A percentile compares a stretch with the other conserved stretches of the same genome.
These are phyloP conservation scores for Amyloporia xantha DNA, from an alignment of 768 basidiomycete species.

Conservation along the genomic window DNA sequence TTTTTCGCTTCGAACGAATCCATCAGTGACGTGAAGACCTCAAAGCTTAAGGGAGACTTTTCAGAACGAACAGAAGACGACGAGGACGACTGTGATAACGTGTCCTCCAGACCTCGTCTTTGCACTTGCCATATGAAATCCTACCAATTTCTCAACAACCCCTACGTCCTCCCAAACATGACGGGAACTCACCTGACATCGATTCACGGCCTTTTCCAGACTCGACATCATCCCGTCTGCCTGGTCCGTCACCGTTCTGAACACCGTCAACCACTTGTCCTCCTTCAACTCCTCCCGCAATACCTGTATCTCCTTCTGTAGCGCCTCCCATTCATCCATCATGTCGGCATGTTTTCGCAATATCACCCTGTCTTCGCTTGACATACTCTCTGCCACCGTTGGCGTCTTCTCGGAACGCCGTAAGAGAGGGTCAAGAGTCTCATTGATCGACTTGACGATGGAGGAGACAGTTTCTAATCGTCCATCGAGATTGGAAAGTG, in stretches of 20 bases:
- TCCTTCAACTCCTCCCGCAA: conserved; percentile 91
- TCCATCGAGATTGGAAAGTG: conserved; percentile 74
- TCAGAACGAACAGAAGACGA: conserved; percentile 43
- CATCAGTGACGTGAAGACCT: conserved; percentile 58
- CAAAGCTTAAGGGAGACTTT: conserved; percentile 45
- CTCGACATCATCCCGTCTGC: conserved; percentile 98
- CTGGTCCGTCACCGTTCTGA: conserved; percentile 89
- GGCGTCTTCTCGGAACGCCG: conserved; percentile 29
- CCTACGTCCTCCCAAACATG: not conserved
- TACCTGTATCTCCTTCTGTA: conserved; percentile 74
- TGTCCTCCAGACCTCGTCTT: conserved; percentile 43
- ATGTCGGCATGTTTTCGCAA: conserved; percentile 72
- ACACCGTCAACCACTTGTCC: conserved; percentile 95
- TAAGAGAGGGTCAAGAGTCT: conserved; percentile 56
- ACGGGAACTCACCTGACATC: conserved; percentile 64
- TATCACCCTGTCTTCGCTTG: conserved; percentile 41
- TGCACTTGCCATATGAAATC: conserved; percentile 86
- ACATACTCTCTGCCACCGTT: conserved; percentile 4
- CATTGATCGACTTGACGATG: conserved; percentile 63
- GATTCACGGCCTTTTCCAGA: conserved; percentile 86
- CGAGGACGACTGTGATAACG: conserved; percentile 36
- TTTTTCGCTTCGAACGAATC: conserved; percentile 86
- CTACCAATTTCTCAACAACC: conserved; percentile 20
- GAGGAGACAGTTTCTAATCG: conserved; percentile 66
- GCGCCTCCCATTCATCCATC: conserved; percentile 71